Evolutionary conservation across 306 rosid species (phyloP), one percentile per base, ranked within the genome.

Genomic region (Fragaria nilgerrensis): DNA sequence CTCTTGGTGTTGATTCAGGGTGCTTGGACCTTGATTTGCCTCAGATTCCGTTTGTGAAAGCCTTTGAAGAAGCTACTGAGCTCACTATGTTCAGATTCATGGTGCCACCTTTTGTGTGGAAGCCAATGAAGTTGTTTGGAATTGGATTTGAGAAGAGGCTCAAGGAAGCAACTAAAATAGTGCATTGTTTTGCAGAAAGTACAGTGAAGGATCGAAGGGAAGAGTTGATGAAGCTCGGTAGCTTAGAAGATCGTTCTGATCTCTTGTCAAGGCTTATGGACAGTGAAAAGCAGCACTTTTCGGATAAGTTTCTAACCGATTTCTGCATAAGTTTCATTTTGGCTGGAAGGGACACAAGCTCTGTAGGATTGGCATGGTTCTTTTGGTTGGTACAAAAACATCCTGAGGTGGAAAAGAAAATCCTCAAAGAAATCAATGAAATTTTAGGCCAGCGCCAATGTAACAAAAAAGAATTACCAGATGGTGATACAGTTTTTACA

Each of bases 281-380:
- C 56, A 65, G 17, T 0, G 37, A 56, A 15, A 67, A 70, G 9
- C 59, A 4, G 9, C 34, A 49, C 16, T 85, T 72, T 36, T 58
- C 81, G 5, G 72, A 85, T 68, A 67, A 71, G 82, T 67, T 78
- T 68, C 44, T 83, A 5, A 77, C 70, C 19, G 91, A 85, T 71
- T 83, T 88, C 58, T 81, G 82, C 70, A 70, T 85, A 56, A 88
- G 79, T 75, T 76, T 85, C 59, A 81, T 85, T 17, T 70, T 88
- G 66, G 86, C 89, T n/a, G 89, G 91, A 6, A 74, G 89, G 45
- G 91, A 87, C 82, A 75, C 88, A 48, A 82, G 81, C 70, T 88
- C 91, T 8, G 84, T 85, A 16, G 91, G 83, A 37, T 58, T 88
- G 70, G 49, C 83, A 7, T 88, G 91, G 91, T 85, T 88, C 36